A percentile compares a stretch with the other conserved stretches of the same genome.
Evolutionary conservation across 2,329 filamentous ascomycete species (phyloP).

Genomic region (Ophiocordyceps australis): DNA sequence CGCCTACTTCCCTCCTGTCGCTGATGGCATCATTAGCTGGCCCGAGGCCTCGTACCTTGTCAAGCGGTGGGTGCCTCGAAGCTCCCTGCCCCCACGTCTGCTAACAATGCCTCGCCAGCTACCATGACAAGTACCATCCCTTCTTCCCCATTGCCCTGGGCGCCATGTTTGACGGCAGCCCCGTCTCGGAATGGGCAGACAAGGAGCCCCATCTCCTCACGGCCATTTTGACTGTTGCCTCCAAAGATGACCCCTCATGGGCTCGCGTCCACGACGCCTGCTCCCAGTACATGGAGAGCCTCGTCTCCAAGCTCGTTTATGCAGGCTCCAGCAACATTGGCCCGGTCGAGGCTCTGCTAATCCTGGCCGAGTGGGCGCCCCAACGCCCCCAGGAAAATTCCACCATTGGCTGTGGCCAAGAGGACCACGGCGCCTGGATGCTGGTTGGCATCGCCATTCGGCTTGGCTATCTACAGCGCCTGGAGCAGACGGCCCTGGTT

Average conservation of each 20-base stretch:
- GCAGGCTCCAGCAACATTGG: constrained; percentile 50
- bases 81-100: not conserved
- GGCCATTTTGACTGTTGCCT: constrained; percentile 51
- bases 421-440: constrained; percentile 63
- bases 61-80: constrained; percentile 5
- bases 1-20: constrained; percentile 13
- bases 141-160: constrained; percentile 51
- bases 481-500: constrained; percentile 51
- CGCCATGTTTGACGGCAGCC: constrained; percentile 32
- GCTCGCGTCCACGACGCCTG: constrained; percentile 46
- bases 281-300: constrained; percentile 49
- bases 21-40: constrained; percentile 10
- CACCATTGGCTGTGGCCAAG: constrained; percentile 50
- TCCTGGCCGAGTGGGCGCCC: constrained; percentile 58
- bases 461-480: constrained; percentile 49
- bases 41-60: constrained; percentile 9
- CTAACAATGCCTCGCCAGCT: constrained; percentile 19
- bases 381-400: constrained; percentile 44
- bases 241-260: constrained; percentile 49
- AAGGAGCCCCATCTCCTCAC: constrained; percentile 51
- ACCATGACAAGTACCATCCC: constrained; percentile 47
- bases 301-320: constrained; percentile 48
- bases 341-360: constrained; percentile 49
- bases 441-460: constrained; percentile 53
- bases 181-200: constrained; percentile 34